These are phyloP conservation scores for Xerophyta viscosa DNA, from an alignment of 106 monocot genomes.

Conservation along the genomic window DNA sequence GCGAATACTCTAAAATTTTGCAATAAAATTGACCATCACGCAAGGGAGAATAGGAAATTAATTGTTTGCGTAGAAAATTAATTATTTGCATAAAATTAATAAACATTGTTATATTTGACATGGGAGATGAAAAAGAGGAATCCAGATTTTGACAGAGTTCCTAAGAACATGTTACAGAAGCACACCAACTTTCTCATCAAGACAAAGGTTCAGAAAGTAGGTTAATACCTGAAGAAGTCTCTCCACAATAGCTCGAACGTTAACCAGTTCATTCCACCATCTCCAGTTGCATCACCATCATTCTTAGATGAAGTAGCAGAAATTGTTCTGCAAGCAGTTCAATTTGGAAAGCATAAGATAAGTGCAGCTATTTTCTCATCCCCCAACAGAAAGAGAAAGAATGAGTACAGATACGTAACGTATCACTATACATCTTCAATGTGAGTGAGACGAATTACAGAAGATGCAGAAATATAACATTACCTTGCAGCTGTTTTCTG, in stretches of 20 bases:
- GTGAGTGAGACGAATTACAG: too few species aligned
- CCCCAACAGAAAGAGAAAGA: too few species aligned
- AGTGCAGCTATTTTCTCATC: too few species aligned
- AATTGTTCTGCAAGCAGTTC: conserved; percentile 27
- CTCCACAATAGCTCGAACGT: conserved; percentile 98
- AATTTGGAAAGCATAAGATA: background rate
- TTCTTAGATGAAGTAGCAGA: conserved; percentile 24
- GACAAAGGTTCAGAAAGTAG: background rate
- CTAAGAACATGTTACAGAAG: background rate
- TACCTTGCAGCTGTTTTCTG: conserved; percentile 81
- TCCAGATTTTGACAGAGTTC: too few species aligned
- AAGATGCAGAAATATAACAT: background rate
- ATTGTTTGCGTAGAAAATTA: too few species aligned
- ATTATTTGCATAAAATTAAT: too few species aligned
- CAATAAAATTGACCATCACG: background rate
- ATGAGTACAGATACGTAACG: too few species aligned
- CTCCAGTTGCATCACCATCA: conserved; percentile 24
- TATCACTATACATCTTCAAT: too few species aligned
- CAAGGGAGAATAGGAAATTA: too few species aligned
- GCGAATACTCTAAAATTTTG: background rate
- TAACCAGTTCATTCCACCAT: conserved; percentile 77
- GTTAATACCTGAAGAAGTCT: conserved; percentile 96
- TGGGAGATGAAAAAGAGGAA: too few species aligned
- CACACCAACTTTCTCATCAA: too few species aligned
- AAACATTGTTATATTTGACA: too few species aligned